Base-by-base conservation (phyloP, 2,329 filamentous ascomycete species). In the Alternaria sp. region DNA sequence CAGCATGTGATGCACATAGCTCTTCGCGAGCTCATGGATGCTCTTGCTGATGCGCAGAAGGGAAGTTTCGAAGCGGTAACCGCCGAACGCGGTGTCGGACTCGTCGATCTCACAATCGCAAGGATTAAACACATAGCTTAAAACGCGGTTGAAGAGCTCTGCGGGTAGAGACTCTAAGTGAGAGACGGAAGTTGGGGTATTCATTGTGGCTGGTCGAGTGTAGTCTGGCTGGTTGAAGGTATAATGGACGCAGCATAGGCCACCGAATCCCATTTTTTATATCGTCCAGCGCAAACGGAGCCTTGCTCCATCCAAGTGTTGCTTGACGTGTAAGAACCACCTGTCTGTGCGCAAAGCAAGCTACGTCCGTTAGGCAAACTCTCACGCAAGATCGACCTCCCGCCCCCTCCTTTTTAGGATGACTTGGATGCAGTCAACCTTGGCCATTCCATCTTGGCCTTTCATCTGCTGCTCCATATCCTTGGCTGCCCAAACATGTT, bases 391-490 rank as follows among this genome's bases (percentile, higher is more conserved):
- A 52, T 74, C 71, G 1, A 77, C 75, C 52, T 77, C 75, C 15
- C 75, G 62, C 13, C 74, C 74, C 49, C 68, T 66, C 15, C 64
- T 51, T 49, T 54, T 61, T 25, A 73, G 40, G 17, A 77, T 76
- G 30, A 77, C 75, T 54, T 75, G 70, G 32, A 77, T 77, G 44
- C 75, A 77, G 61, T 77, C 75, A 6, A 77, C 68, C 50, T 70
- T 76, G 13, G 63, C 62, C 71, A 75, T 75, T 4, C 70, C 71
- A 32, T 67, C 70, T 26, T 68, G 59, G 0, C 74, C 73, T 50
- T 66, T 67, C 44, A 56, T 65, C 17, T 69, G 25, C 45, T 69
- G 62, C 46, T 75, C 74, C 28, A 64, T 52, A 52, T 77, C 74
- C 51, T 77, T 77, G 1, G 69, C 69, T 15, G 46, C 49, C 75